Percentiles rank a stretch among this genome's conserved stretches.
Conservation (phyloP, 371 early-diverging fungal genomes). For the Mortierella sp. region DNA sequence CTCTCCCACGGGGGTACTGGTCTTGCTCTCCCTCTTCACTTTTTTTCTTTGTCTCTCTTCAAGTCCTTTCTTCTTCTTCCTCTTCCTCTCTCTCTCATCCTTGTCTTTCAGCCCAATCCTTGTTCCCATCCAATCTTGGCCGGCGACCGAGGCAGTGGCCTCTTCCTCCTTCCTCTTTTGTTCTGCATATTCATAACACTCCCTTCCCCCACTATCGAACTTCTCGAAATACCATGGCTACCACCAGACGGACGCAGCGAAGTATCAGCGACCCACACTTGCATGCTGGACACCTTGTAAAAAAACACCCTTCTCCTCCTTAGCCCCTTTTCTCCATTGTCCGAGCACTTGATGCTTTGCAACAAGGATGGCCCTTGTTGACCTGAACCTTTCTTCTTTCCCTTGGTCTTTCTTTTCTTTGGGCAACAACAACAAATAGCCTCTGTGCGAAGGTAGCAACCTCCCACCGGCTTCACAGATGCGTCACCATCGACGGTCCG, state of each 20-base stretch:
- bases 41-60: not conserved
- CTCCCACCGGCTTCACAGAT: slow-evolving; percentile 5
- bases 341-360: not conserved
- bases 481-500: slow-evolving; percentile 45
- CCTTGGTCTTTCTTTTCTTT: not conserved
- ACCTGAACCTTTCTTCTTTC: not conserved
- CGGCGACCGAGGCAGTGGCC: not conserved
- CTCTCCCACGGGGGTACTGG: not conserved
- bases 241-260: not conserved
- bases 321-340: not conserved
- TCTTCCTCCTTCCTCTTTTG: not conserved
- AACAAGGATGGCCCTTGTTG: not conserved
- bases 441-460: slow-evolving; percentile 1
- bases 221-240: not conserved
- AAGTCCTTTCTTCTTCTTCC: not conserved
- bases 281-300: not conserved
- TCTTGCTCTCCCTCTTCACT: not conserved
- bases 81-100: not conserved
- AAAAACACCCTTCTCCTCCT: not conserved
- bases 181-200: not conserved
- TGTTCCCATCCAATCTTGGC: not conserved
- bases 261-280: not conserved
- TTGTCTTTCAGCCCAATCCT: not conserved
- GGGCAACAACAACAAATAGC: slow-evolving; percentile 1
- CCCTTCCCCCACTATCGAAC: not conserved